Conservation (phyloP, 345 rosid species). For the Heritiera littoralis region DNA sequence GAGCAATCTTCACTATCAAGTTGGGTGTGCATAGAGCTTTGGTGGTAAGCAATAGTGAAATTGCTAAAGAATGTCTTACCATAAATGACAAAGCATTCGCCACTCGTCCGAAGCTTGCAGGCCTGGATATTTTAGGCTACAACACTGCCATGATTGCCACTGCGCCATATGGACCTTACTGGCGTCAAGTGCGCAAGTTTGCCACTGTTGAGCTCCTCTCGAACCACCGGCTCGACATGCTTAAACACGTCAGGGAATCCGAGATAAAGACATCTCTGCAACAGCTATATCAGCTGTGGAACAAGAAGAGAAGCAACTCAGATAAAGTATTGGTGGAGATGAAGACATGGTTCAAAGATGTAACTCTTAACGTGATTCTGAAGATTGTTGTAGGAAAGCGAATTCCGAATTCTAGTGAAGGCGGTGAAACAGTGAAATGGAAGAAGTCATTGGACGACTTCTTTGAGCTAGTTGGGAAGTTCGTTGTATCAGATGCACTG, state of each 20-base stretch:
- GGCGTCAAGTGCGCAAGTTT: background rate
- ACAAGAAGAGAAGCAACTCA: background rate
- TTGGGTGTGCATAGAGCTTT: background rate
- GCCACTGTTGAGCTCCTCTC: background rate
- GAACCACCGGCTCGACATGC: background rate
- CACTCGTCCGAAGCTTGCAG: background rate
- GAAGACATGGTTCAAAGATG: background rate
- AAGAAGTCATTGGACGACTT: background rate
- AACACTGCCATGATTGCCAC: background rate
- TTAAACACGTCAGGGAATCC: background rate
- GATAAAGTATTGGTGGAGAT: background rate
- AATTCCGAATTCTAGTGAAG: background rate
- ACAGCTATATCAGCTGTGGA: background rate
- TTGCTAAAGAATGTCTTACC: background rate
- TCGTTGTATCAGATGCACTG: background rate
- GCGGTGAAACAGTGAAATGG: background rate
- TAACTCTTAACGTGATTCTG: background rate
- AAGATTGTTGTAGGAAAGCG: background rate
- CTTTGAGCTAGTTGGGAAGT: background rate
- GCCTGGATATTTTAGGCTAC: background rate
- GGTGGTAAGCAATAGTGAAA: background rate
- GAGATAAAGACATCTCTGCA: background rate
- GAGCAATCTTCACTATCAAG: background rate
- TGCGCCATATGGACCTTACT: background rate
- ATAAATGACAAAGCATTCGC: background rate